These are phyloP conservation scores for Trichothecium sympodiale DNA, from an alignment of 2,329 filamentous ascomycete genomes.

Conservation along the genomic window DNA sequence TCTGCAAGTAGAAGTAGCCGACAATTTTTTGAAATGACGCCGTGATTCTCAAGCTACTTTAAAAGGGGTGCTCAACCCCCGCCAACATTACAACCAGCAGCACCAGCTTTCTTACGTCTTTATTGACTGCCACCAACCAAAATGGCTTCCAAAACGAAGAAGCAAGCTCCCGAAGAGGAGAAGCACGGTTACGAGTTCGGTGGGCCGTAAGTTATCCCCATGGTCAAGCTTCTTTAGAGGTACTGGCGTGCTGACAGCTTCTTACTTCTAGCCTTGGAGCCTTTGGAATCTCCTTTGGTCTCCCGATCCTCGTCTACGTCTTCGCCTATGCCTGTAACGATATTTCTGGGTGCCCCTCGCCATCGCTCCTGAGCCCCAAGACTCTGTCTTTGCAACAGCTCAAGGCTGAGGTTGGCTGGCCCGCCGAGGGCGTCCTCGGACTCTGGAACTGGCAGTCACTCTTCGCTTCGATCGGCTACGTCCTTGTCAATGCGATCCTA, in stretches of 20 bases:
- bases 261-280: constrained; percentile 55
- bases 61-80: too few relatives aligned
- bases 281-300: constrained; percentile 64
- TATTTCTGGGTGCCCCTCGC: constrained; percentile 78
- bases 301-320: constrained; percentile 69
- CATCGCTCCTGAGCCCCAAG: constrained; percentile 63
- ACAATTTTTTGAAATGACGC: too few relatives aligned
- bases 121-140: not conserved
- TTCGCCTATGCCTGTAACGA: constrained; percentile 88
- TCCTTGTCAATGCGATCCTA: constrained; percentile 62
- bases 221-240: not conserved
- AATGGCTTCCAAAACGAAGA: constrained; percentile 17
- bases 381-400: constrained; percentile 61
- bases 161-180: constrained; percentile 5
- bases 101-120: too few relatives aligned
- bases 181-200: constrained; percentile 39
- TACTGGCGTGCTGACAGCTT: not conserved
- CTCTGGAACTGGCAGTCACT: constrained; percentile 60
- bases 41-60: too few relatives aligned
- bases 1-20: too few relatives aligned
- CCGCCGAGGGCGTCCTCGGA: constrained; percentile 55
- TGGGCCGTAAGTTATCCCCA: constrained; percentile 31
- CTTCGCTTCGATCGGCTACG: constrained; percentile 66
- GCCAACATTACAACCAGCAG: too few relatives aligned
- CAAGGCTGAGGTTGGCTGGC: constrained; percentile 77